Evolutionary conservation across 129 eudicot species (phyloP).

Genomic region (Smallanthus sonchifolius): DNA sequence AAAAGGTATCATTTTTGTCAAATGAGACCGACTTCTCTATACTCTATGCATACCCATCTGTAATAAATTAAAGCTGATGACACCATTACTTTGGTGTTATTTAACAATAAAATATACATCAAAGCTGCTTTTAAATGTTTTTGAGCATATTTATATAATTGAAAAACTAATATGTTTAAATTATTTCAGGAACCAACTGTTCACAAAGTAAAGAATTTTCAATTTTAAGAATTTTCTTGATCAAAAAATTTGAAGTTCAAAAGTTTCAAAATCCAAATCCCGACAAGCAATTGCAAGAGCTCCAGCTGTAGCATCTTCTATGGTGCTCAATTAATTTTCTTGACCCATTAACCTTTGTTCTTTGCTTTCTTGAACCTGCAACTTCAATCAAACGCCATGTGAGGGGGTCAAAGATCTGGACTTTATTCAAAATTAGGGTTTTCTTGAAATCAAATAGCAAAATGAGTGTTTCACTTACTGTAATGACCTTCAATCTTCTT

Average conservation of each 20-base stretch:
- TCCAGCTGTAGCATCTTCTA: constrained; percentile 9
- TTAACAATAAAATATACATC: background rate
- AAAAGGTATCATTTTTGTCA: background rate
- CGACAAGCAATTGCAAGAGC: background rate
- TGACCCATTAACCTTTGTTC: constrained; percentile 14
- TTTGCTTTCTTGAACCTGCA: constrained; percentile 11
- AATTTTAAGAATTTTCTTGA: background rate
- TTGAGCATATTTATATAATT: background rate
- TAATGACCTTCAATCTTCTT: constrained; percentile 88
- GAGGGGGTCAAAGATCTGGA: constrained; percentile 26
- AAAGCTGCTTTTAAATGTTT: background rate
- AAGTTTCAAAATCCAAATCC: constrained; percentile 1
- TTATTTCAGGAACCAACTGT: background rate
- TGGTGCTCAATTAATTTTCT: background rate
- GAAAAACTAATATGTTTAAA: background rate
- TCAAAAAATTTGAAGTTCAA: background rate
- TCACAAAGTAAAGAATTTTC: background rate
- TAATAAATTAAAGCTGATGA: constrained; percentile 1
- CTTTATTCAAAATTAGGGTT: constrained; percentile 7
- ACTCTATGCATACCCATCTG: background rate
- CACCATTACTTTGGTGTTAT: background rate
- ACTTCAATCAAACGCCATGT: constrained; percentile 25
- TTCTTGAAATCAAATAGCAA: constrained; percentile 15
- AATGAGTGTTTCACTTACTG: constrained; percentile 89
- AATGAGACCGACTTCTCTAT: background rate